Evolutionary conservation across 2,329 filamentous ascomycete species (phyloP).

Genomic region (Ceratocystis harringtonii): DNA sequence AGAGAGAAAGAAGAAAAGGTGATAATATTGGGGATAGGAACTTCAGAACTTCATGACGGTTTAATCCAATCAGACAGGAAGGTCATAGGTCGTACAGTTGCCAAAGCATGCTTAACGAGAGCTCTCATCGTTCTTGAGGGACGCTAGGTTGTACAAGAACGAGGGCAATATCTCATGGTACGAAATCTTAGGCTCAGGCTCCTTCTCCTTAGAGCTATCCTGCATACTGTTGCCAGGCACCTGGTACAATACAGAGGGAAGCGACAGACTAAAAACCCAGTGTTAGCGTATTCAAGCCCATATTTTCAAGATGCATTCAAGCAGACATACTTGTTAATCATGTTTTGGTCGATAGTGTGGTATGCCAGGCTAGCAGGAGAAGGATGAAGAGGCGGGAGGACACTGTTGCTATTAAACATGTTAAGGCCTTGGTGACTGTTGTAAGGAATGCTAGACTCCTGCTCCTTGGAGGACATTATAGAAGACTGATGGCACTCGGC

Average conservation of each 20-base stretch:
- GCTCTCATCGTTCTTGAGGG: not conserved
- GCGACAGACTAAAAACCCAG: not conserved
- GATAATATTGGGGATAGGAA: not conserved
- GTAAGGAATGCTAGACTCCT: not conserved
- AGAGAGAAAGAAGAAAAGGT: not conserved
- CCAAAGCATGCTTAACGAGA: not conserved
- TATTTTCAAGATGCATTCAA: not conserved
- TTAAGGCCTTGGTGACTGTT: not conserved
- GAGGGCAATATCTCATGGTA: constrained; percentile 3
- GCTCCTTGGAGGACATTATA: not conserved
- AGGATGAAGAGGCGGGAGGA: not conserved
- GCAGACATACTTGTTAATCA: constrained; percentile 9
- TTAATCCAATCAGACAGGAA: not conserved
- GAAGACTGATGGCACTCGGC: not conserved
- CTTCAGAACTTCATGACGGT: not conserved
- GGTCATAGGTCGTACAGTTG: not conserved
- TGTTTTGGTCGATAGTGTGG: constrained; percentile 4
- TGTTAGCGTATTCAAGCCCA: not conserved
- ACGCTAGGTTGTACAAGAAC: not conserved
- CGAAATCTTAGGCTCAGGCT: not conserved
- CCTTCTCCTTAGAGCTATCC: not conserved
- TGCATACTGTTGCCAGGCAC: not conserved
- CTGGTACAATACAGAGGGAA: not conserved
- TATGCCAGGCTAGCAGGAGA: not conserved
- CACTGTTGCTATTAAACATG: not conserved